phyloP scores from a whole-genome alignment of 768 basidiomycete genomes.

The Boletus bicolor region DNA sequence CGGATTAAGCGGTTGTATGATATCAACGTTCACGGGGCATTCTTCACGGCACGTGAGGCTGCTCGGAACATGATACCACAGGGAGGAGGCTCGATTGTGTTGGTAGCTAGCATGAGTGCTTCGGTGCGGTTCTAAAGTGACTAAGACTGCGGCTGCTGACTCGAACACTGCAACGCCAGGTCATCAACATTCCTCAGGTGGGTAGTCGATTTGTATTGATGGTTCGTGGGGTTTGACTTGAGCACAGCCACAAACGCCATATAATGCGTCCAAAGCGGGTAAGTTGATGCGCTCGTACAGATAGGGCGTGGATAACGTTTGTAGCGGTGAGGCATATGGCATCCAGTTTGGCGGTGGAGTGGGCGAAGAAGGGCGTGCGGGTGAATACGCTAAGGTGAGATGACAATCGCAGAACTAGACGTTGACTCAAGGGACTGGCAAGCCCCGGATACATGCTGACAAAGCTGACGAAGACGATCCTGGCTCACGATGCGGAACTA shows the following conservation, averaged over 20 bases:
- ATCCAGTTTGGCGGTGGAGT: slow-evolving; percentile 88
- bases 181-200: slow-evolving; percentile 88
- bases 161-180: slow-evolving; percentile 39
- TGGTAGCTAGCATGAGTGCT: slow-evolving; percentile 91
- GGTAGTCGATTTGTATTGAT: slow-evolving; percentile 2
- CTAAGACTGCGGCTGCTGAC: slow-evolving; percentile 3
- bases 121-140: slow-evolving; percentile 49
- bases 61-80: slow-evolving; percentile 87
- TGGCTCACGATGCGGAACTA: slow-evolving; percentile 70
- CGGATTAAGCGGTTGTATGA: slow-evolving; percentile 82
- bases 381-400: slow-evolving; percentile 76
- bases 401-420: background rate
- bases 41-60: slow-evolving; percentile 95
- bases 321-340: slow-evolving; percentile 93
- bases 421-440: slow-evolving; percentile 5
- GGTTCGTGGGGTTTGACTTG: background rate
- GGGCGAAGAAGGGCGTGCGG: slow-evolving; percentile 86
- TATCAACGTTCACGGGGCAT: slow-evolving; percentile 91
- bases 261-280: slow-evolving; percentile 95
- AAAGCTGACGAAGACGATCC: slow-evolving; percentile 78
- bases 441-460: slow-evolving; percentile 96
- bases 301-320: slow-evolving; percentile 4
- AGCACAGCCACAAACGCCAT: slow-evolving; percentile 80
- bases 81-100: slow-evolving; percentile 75
- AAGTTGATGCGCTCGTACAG: slow-evolving; percentile 13